A percentile compares a stretch with the other conserved stretches of the same genome.
Evolutionary conservation across 148 eudicot species (phyloP).

Genomic region (Cornus controversa): DNA sequence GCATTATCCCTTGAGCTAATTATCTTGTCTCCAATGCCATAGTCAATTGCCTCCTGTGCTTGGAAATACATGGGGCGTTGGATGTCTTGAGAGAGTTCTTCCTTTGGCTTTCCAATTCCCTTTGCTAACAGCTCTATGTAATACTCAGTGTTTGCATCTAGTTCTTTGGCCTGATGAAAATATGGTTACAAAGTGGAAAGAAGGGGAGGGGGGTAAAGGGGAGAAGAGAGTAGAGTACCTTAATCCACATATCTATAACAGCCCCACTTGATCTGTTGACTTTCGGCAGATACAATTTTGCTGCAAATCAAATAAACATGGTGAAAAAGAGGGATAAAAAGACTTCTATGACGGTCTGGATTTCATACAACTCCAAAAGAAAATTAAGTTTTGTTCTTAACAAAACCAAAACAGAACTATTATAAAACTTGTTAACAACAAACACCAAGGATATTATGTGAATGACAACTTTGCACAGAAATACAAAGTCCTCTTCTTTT

Average conservation of each 20-base stretch:
- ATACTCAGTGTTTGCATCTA: conserved; percentile 63
- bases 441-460: no score
- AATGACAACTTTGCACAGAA: no score
- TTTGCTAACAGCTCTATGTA: conserved; percentile 72
- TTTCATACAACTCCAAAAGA: neutral
- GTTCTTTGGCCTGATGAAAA: conserved; percentile 63
- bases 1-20: conserved; percentile 50
- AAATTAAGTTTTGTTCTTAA: no score
- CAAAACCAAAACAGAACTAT: no score
- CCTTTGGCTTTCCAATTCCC: conserved; percentile 82
- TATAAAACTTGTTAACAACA: no score
- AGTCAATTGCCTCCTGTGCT: conserved; percentile 77
- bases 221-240: conserved; percentile 41
- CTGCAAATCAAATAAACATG: conserved; percentile 39
- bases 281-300: conserved; percentile 73
- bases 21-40: conserved; percentile 85
- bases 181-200: conserved; percentile 10
- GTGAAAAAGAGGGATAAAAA: neutral
- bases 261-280: conserved; percentile 65
- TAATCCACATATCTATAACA: conserved; percentile 80
- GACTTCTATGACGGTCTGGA: neutral
- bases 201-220: conserved; percentile 16
- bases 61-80: conserved; percentile 57
- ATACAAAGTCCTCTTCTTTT: no score
- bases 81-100: conserved; percentile 70